A percentile compares a stretch with the other conserved stretches of the same genome.
These are phyloP conservation scores for Debaryomyces tyrocola DNA, from an alignment of 805 yeast species.

Conservation along the genomic window DNA sequence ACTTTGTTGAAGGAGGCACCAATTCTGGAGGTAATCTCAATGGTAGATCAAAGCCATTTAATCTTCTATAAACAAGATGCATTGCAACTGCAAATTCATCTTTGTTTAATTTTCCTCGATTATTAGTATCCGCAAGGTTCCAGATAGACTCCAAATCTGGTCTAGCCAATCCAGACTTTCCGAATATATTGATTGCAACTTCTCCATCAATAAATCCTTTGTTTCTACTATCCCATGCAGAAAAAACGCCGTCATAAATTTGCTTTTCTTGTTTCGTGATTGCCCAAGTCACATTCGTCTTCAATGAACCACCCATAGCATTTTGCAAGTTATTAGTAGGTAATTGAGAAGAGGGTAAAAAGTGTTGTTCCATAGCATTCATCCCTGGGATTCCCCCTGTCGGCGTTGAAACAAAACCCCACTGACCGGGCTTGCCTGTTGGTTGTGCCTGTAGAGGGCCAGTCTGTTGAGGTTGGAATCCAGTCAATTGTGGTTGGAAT, in stretches of 20 bases:
- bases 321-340: constrained; percentile 39
- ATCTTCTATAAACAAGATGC: constrained; percentile 90
- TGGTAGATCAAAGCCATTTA: constrained; percentile 89
- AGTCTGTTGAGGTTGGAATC: constrained; percentile 39
- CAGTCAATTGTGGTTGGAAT: constrained; percentile 27
- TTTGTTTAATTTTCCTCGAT: constrained; percentile 78
- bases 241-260: constrained; percentile 83
- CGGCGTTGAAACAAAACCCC: constrained; percentile 74
- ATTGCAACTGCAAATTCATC: constrained; percentile 96
- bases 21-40: constrained; percentile 80
- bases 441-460: constrained; percentile 50
- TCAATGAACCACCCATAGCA: constrained; percentile 43
- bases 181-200: constrained; percentile 80
- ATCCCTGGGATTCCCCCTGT: constrained; percentile 72
- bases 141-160: constrained; percentile 87
- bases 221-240: constrained; percentile 74
- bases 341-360: constrained; percentile 53
- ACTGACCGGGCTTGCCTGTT: constrained; percentile 73
- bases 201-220: constrained; percentile 76
- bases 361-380: constrained; percentile 64
- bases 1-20: constrained; percentile 80
- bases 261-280: constrained; percentile 85
- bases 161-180: constrained; percentile 87
- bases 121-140: constrained; percentile 82
- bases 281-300: constrained; percentile 70